Evolutionary conservation across 2,329 filamentous ascomycete genomes (phyloP), one percentile per base, ranked within the genome.

Genomic region (Aquanectria penicillioides): DNA sequence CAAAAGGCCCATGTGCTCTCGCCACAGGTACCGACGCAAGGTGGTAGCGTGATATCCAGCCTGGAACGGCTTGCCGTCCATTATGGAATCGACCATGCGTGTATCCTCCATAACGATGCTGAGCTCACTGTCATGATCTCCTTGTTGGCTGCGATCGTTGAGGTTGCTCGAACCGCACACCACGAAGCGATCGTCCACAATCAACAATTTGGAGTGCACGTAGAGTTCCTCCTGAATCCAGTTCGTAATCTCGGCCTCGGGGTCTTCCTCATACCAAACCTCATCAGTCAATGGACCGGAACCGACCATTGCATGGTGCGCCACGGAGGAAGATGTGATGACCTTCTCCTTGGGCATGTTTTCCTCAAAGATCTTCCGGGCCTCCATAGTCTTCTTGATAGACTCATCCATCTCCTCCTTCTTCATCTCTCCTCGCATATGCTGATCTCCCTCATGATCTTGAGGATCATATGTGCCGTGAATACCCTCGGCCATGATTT

Each of bases 221-320:
- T 99, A 99, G 2, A 98, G 85, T 75, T 99, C 94, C 74, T 99
- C 95, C 73, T 97, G 94, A 58, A 98, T 89, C 81, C 95, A 96
- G 72, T 96, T 92, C 51, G 90, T 85, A 56, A 93, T 90, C 74
- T 98, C 95, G 1, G 86, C 85, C 66, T 94, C 86, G 0, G 87
- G 79, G 4, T 90, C 78, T 0, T 82, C 80, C 13, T 91, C 90
- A 13, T 94, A 89, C 91, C 93, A 97, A 1, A 78, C 70, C 74
- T 96, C 92, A 9, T 92, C 88, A 4, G 69, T 86, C 76, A 82
- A 83, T 79, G 73, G 85, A 74, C 73, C 88, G 6, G 74, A 69
- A 6, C 70, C 85, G 18, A 90, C 83, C 92, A 98, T 95, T 29
- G 93, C 93, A 66, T 92, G 88, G 64, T 95, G 89, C 0, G 94